Evolutionary conservation across 768 basidiomycete genomes (phyloP).

Genomic region (Solioccasus polychromus): DNA sequence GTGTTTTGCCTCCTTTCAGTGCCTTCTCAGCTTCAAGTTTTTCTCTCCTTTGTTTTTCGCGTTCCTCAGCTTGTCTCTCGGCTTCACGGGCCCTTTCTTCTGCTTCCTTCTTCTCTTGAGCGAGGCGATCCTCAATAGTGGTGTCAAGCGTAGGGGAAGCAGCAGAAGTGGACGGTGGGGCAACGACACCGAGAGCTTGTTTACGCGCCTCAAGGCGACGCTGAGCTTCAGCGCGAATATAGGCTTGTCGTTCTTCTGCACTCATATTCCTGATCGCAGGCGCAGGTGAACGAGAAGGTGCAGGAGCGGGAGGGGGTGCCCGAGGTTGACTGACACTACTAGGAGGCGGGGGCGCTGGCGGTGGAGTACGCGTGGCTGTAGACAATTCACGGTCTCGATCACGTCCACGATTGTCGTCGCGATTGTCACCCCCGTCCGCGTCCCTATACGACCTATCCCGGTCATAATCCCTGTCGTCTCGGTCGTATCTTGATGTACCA

Average conservation of each 20-base stretch:
- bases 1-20: slow-evolving; percentile 44
- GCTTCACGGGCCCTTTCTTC: slow-evolving; percentile 79
- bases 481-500: slow-evolving; percentile 34
- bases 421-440: slow-evolving; percentile 17
- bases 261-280: slow-evolving; percentile 76
- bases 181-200: slow-evolving; percentile 74
- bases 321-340: slow-evolving; percentile 31
- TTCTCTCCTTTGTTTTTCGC: slow-evolving; percentile 69
- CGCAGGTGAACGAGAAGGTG: slow-evolving; percentile 56
- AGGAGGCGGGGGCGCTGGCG: slow-evolving; percentile 42
- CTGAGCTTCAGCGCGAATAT: slow-evolving; percentile 74
- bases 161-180: slow-evolving; percentile 33
- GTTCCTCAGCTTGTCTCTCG: slow-evolving; percentile 77
- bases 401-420: slow-evolving; percentile 30
- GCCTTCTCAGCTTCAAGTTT: slow-evolving; percentile 75
- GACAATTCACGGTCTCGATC: slow-evolving; percentile 39
- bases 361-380: slow-evolving; percentile 38
- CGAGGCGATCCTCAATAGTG: slow-evolving; percentile 80
- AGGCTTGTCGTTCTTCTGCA: slow-evolving; percentile 76
- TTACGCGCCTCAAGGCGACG: slow-evolving; percentile 81
- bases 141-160: slow-evolving; percentile 63
- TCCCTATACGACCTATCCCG: slow-evolving; percentile 32
- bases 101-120: slow-evolving; percentile 85
- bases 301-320: slow-evolving; percentile 50
- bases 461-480: slow-evolving; percentile 38